phyloP scores from a whole-genome alignment of 2,329 filamentous ascomycete species.

The Myriosclerotinia scirpicola region DNA sequence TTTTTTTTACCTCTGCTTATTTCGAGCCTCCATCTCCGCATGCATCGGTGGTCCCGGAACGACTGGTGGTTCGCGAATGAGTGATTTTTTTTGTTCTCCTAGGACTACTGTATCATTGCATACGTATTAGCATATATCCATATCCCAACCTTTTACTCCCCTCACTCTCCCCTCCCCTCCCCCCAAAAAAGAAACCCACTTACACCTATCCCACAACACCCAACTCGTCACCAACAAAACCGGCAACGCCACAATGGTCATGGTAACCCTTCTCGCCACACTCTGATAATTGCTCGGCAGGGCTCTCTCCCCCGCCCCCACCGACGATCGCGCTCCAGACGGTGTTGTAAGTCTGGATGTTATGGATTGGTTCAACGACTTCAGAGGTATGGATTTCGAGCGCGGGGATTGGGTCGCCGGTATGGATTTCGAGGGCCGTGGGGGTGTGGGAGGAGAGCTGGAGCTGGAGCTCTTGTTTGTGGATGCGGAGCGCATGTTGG shows the following conservation, averaged over 20 bases:
- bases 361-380: conserved; percentile 37
- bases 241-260: conserved; percentile 39
- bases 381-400: conserved; percentile 31
- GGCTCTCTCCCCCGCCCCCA: conserved; percentile 4
- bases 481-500: background rate
- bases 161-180: background rate
- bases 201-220: conserved; percentile 40
- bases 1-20: background rate
- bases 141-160: too few relatives aligned
- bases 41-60: conserved; percentile 9
- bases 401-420: conserved; percentile 17
- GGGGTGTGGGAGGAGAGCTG: background rate
- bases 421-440: background rate
- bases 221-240: conserved; percentile 40
- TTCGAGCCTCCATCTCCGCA: background rate
- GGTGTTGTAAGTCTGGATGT: conserved; percentile 36
- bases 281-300: conserved; percentile 37
- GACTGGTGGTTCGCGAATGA: conserved; percentile 6
- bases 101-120: conserved; percentile 15
- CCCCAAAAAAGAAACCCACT: conserved; percentile 23
- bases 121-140: conserved; percentile 4
- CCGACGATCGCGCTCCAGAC: conserved; percentile 34
- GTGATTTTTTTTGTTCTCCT: conserved; percentile 12
- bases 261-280: conserved; percentile 38
- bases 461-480: background rate